Percentiles rank a stretch among this genome's conserved stretches.
Conservation (phyloP, 23 red algal species). For the Gracilaria gracilis region DNA sequence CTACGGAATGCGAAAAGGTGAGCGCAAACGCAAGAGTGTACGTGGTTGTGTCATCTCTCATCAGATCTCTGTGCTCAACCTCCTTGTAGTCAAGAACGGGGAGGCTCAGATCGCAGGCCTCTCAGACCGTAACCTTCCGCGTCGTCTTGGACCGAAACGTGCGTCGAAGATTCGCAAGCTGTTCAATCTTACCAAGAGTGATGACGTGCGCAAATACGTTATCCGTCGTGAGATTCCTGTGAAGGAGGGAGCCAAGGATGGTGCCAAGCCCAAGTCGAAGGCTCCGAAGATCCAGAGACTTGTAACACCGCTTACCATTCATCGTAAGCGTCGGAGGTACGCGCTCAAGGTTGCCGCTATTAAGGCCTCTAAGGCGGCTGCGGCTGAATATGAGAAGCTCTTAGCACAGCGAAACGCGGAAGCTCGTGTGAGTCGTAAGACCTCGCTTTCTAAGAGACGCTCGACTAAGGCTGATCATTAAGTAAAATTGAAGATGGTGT, state of each 20-base stretch:
- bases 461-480: constrained; percentile 68
- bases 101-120: constrained; percentile 83
- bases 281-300: constrained; percentile 99
- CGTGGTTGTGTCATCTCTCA: constrained; percentile 97
- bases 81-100: constrained; percentile 91
- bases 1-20: constrained; percentile 96
- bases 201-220: constrained; percentile 99
- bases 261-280: constrained; percentile 94
- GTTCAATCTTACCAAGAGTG: constrained; percentile 96
- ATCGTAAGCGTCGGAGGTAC: constrained; percentile 92
- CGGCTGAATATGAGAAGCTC: constrained; percentile 96
- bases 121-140: constrained; percentile 87
- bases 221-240: constrained; percentile 94
- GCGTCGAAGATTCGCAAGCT: constrained; percentile 97
- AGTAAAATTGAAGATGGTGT: constrained; percentile 6
- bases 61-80: constrained; percentile 92
- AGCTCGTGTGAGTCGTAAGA: constrained; percentile 76
- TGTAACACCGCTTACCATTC: constrained; percentile 89
- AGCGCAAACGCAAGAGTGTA: constrained; percentile 94
- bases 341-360: constrained; percentile 72
- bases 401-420: constrained; percentile 82
- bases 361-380: constrained; percentile 69
- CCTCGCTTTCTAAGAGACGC: constrained; percentile 71
- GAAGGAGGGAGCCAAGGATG: constrained; percentile 85
- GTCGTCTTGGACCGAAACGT: constrained; percentile 97